Percentiles rank a stretch among this genome's conserved stretches.
phyloP scores from a whole-genome alignment of 192 early-diverging fungal genomes.

The Endogone sp. region DNA sequence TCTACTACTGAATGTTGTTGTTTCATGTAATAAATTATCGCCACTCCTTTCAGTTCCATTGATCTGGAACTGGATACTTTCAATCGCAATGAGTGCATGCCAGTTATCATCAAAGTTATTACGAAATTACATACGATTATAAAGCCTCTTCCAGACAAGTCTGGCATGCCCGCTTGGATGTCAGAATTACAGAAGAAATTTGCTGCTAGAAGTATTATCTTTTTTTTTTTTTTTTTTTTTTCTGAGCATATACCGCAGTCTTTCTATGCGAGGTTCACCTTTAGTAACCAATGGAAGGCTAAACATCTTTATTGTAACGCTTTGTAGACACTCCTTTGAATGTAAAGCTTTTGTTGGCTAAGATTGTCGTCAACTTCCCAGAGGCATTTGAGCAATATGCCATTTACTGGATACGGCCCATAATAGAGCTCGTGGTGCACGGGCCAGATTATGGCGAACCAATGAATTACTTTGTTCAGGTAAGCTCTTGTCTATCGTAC shows the following conservation, averaged over 20 bases:
- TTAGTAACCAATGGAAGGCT: constrained; percentile 1
- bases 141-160: constrained; percentile 26
- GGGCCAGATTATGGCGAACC: constrained; percentile 49
- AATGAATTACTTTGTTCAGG: constrained; percentile 70
- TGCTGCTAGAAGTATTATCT: constrained; percentile 24
- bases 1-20: neutral
- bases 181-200: constrained; percentile 49
- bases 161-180: constrained; percentile 64
- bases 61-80: constrained; percentile 48
- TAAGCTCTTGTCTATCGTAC: constrained; percentile 26
- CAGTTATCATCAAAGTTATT: constrained; percentile 51
- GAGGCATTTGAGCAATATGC: constrained; percentile 58
- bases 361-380: constrained; percentile 61
- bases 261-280: neutral
- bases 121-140: constrained; percentile 41
- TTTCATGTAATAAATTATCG: neutral
- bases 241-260: neutral
- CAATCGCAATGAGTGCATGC: constrained; percentile 64
- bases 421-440: constrained; percentile 51
- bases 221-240: no score
- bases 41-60: neutral
- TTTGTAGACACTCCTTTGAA: constrained; percentile 45
- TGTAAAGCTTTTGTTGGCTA: constrained; percentile 59
- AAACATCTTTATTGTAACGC: neutral
- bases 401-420: constrained; percentile 50